Evolutionary conservation across 345 rosid species (phyloP).

Genomic region (Crucihimalaya himalaica): DNA sequence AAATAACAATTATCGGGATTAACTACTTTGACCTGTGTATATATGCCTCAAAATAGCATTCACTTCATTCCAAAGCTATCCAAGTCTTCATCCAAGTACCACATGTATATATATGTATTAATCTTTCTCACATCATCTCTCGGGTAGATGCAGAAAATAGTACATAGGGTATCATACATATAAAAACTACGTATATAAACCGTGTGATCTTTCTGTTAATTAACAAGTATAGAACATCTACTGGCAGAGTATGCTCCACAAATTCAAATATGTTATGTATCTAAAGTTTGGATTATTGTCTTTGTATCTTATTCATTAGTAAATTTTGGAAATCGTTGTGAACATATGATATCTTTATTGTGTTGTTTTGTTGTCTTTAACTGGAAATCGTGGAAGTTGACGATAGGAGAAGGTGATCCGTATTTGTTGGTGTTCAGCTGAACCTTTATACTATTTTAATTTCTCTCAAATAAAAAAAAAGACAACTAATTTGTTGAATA

Average conservation of each 20-base stretch:
- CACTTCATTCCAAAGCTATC: background rate
- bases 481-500: background rate
- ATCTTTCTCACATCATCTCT: background rate
- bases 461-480: no score
- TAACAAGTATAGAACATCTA: no score
- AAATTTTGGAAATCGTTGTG: no score
- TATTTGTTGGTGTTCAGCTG: slow-evolving; percentile 1
- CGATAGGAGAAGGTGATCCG: slow-evolving; percentile 38
- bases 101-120: background rate
- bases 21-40: no score
- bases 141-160: background rate
- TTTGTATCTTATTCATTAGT: no score
- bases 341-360: background rate
- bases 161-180: background rate
- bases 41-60: no score
- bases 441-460: no score
- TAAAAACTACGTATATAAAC: no score
- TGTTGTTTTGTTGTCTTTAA: background rate
- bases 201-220: background rate
- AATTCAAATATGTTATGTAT: no score
- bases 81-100: background rate
- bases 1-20: no score
- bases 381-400: slow-evolving; percentile 44
- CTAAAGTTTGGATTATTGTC: no score
- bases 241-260: no score